phyloP scores from a whole-genome alignment of 805 yeast species.

The Zygosaccharomyces bisporus region DNA sequence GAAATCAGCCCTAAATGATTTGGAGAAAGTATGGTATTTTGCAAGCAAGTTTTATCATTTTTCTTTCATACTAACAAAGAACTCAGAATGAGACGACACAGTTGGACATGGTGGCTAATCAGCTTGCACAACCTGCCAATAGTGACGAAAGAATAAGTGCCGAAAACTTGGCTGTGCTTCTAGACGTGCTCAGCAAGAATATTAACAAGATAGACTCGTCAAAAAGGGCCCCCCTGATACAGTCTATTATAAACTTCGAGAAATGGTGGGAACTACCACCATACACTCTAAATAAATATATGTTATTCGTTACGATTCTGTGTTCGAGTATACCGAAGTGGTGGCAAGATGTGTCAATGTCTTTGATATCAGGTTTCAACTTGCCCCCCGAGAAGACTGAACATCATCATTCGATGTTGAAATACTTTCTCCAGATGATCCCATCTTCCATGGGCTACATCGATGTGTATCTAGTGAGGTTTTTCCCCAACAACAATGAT shows the following conservation, averaged over 20 bases:
- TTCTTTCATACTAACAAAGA: constrained; percentile 19
- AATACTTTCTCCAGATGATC: constrained; percentile 60
- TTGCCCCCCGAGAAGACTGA: constrained; percentile 32
- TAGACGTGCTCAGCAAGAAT: constrained; percentile 58
- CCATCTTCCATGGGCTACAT: constrained; percentile 77
- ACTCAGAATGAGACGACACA: constrained; percentile 47
- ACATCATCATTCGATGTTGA: constrained; percentile 51
- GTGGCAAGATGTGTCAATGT: constrained; percentile 76
- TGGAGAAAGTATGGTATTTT: constrained; percentile 50
- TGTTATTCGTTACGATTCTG: constrained; percentile 69
- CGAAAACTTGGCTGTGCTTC: constrained; percentile 50
- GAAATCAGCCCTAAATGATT: constrained; percentile 62
- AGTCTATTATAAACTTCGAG: constrained; percentile 55
- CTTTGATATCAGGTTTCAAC: constrained; percentile 61
- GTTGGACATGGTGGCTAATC: constrained; percentile 56
- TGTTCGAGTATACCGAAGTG: constrained; percentile 86
- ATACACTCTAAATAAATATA: constrained; percentile 50
- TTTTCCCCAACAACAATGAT: constrained; percentile 79
- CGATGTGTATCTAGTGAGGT: constrained; percentile 50
- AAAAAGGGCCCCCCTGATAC: constrained; percentile 49
- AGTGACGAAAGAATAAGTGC: constrained; percentile 53
- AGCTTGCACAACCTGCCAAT: constrained; percentile 50
- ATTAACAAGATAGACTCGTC: constrained; percentile 60
- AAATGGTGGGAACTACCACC: constrained; percentile 55
- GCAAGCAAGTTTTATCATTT: constrained; percentile 8